Evolutionary conservation across 805 yeast genomes (phyloP).

Genomic region (Hanseniaspora clermontiae): DNA sequence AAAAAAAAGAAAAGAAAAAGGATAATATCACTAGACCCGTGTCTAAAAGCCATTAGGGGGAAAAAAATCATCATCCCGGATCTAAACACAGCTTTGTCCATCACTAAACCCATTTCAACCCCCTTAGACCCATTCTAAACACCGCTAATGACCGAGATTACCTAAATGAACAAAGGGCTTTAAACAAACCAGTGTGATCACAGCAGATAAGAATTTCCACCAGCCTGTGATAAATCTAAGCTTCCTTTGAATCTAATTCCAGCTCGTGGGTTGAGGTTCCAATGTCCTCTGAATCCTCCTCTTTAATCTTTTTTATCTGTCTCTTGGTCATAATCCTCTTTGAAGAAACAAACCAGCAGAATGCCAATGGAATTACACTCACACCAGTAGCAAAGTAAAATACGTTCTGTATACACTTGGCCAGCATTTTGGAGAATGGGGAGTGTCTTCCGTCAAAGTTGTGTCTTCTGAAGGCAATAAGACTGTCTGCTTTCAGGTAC

Average conservation of each 20-base stretch:
- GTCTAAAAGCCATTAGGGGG: too few species aligned
- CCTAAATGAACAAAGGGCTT: too few species aligned
- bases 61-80: too few species aligned
- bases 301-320: background rate
- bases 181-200: too few species aligned
- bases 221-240: too few species aligned
- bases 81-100: too few species aligned
- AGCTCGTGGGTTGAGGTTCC: background rate
- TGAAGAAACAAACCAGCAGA: constrained; percentile 18
- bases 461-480: constrained; percentile 17
- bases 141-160: too few species aligned
- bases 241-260: background rate
- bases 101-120: too few species aligned
- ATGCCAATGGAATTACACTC: constrained; percentile 17
- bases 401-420: constrained; percentile 19
- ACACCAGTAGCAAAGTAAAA: constrained; percentile 21
- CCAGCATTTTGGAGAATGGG: constrained; percentile 16
- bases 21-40: too few species aligned
- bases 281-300: background rate
- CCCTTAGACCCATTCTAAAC: too few species aligned
- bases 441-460: constrained; percentile 21
- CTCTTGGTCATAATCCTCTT: constrained; percentile 13
- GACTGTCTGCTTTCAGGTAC: constrained; percentile 16
- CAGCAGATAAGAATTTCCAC: too few species aligned
- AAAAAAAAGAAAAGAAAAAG: too few species aligned